phyloP scores from a whole-genome alignment of 208 protist genomes.

The Porcisia deanei region DNA sequence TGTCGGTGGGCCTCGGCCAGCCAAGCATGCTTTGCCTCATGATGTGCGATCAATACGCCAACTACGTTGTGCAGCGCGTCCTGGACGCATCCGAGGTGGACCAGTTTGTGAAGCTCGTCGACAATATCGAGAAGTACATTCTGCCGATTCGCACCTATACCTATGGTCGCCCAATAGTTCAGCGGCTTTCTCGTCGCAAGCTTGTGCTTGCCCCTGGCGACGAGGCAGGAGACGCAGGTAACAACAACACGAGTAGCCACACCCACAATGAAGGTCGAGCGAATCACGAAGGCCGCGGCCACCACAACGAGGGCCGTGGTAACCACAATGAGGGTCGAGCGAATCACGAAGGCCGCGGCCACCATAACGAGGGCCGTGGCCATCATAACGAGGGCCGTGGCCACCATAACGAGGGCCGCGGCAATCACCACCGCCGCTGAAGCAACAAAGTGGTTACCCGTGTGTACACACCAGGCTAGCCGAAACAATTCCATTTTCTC shows the following conservation, averaged over 20 bases:
- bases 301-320: constrained; percentile 2
- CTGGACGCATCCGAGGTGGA: constrained; percentile 90
- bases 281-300: background rate
- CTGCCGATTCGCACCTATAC: constrained; percentile 93
- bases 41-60: constrained; percentile 97
- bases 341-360: constrained; percentile 15
- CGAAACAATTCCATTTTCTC: background rate
- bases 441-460: background rate
- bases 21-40: constrained; percentile 91
- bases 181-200: constrained; percentile 86
- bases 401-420: constrained; percentile 5
- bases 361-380: constrained; percentile 2
- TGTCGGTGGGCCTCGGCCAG: constrained; percentile 38
- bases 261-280: constrained; percentile 6
- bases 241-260: constrained; percentile 11
- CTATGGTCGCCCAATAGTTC: constrained; percentile 97
- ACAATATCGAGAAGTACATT: constrained; percentile 91
- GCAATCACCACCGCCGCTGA: constrained; percentile 21
- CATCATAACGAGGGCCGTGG: constrained; percentile 14
- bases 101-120: constrained; percentile 76
- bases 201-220: constrained; percentile 66
- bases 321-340: background rate
- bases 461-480: background rate
- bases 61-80: constrained; percentile 98
- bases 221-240: constrained; percentile 24